phyloP scores from a whole-genome alignment of 768 basidiomycete genomes.

The Suillus brevipes region DNA sequence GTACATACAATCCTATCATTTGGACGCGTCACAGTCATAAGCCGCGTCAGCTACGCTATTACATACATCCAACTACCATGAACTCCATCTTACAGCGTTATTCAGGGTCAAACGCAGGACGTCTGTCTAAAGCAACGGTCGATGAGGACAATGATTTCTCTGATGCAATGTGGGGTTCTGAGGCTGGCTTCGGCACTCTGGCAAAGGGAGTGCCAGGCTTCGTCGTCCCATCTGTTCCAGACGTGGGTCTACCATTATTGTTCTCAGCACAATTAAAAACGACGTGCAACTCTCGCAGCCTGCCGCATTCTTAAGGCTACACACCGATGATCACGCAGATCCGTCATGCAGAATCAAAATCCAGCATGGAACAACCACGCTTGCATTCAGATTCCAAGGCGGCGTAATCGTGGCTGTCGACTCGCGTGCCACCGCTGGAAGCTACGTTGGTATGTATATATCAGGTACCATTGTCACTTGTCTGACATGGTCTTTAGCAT shows the following conservation, averaged over 20 bases:
- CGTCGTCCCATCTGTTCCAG: constrained; percentile 67
- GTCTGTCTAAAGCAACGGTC: constrained; percentile 45
- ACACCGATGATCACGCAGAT: constrained; percentile 95
- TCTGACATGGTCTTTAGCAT: constrained; percentile 51
- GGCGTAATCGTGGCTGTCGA: constrained; percentile 99
- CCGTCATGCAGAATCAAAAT: constrained; percentile 96
- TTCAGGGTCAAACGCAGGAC: constrained; percentile 52
- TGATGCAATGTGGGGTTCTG: constrained; percentile 79
- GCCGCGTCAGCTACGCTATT: constrained; percentile 34
- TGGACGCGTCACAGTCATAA: constrained; percentile 23
- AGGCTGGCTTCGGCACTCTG: constrained; percentile 78
- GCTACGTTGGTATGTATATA: constrained; percentile 79
- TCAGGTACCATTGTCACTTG: constrained; percentile 3
- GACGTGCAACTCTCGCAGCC: constrained; percentile 54
- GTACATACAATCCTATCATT: constrained; percentile 1
- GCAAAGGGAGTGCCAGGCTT: constrained; percentile 73
- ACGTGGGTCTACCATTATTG: constrained; percentile 51
- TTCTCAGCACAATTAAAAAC: not conserved
- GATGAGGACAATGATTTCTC: constrained; percentile 65
- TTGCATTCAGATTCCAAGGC: constrained; percentile 95
- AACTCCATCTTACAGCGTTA: constrained; percentile 69
- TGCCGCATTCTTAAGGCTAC: constrained; percentile 83
- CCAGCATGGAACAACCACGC: constrained; percentile 96
- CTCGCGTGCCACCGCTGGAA: constrained; percentile 95
- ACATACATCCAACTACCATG: constrained; percentile 47